Percentiles rank a stretch among this genome's conserved stretches.
Evolutionary conservation across 257 asterid genomes (phyloP).

Genomic region (Nicotiana benthamiana): DNA sequence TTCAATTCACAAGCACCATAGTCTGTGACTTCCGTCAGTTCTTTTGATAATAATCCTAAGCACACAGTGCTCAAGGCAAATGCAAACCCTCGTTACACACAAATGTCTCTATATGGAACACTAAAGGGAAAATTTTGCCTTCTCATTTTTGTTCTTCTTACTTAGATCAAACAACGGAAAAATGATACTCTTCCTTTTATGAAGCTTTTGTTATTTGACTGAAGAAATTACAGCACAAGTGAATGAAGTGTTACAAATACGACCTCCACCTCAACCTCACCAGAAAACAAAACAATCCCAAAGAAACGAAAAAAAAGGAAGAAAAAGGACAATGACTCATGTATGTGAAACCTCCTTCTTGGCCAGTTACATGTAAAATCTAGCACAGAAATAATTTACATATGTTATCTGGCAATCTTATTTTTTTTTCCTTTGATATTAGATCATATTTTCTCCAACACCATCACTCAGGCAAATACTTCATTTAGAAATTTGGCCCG

Average conservation of each 20-base stretch:
- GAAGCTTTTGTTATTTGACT: not conserved
- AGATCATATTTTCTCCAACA: not conserved
- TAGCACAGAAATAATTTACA: not conserved
- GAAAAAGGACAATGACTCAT: not conserved
- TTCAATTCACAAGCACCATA: too few species aligned
- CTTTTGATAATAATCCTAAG: too few species aligned
- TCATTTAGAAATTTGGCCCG: conserved; percentile 58
- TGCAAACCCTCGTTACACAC: too few species aligned
- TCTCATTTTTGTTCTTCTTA: not conserved
- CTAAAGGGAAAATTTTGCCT: not conserved
- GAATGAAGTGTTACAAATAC: not conserved
- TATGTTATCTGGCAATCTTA: not conserved
- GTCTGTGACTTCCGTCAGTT: too few species aligned
- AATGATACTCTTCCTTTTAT: not conserved
- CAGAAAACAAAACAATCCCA: not conserved
- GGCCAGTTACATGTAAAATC: not conserved
- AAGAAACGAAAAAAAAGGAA: not conserved
- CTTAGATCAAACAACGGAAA: not conserved
- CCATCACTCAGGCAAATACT: not conserved
- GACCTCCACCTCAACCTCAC: not conserved
- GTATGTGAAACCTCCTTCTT: not conserved
- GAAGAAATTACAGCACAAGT: not conserved
- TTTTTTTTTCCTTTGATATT: not conserved
- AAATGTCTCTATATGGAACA: too few species aligned
- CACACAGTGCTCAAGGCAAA: too few species aligned